Conservation (phyloP, 139 green algal species). For the Picochlorum sp. region DNA sequence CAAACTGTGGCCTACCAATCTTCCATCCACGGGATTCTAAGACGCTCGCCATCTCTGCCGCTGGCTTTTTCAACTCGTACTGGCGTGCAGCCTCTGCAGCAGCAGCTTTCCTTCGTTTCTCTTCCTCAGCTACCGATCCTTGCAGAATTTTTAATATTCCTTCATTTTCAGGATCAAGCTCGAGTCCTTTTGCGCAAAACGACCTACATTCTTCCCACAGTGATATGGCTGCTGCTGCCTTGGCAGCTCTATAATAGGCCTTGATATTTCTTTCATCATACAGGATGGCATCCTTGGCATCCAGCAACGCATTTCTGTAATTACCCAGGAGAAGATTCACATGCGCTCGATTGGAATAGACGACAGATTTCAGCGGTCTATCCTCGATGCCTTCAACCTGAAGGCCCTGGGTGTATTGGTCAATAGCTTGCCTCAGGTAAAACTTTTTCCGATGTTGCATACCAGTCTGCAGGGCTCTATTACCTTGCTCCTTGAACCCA, state of each 20-base stretch:
- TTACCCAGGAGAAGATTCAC: slow-evolving; percentile 70
- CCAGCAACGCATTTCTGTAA: slow-evolving; percentile 57
- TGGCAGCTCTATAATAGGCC: slow-evolving; percentile 60
- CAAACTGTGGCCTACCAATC: slow-evolving; percentile 44
- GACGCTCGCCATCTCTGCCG: slow-evolving; percentile 26
- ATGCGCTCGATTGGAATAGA: slow-evolving; percentile 71
- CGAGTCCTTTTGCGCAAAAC: slow-evolving; percentile 45
- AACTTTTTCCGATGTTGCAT: slow-evolving; percentile 64
- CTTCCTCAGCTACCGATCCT: slow-evolving; percentile 10
- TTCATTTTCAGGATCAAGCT: slow-evolving; percentile 40
- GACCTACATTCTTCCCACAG: slow-evolving; percentile 36
- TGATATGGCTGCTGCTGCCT: slow-evolving; percentile 52
- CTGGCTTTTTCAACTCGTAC: slow-evolving; percentile 19
- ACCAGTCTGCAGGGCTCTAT: slow-evolving; percentile 57
- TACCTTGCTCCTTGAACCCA: slow-evolving; percentile 70
- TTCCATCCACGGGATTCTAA: slow-evolving; percentile 33
- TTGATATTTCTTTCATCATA: slow-evolving; percentile 53
- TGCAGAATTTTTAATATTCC: slow-evolving; percentile 45
- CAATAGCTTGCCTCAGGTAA: slow-evolving; percentile 60
- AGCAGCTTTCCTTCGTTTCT: slow-evolving; percentile 3
- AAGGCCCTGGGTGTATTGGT: slow-evolving; percentile 63
- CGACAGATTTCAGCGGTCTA: slow-evolving; percentile 27
- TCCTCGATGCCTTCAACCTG: slow-evolving; percentile 23
- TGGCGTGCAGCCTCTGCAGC: slow-evolving; percentile 16
- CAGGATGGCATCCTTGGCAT: slow-evolving; percentile 37